Base-by-base conservation (phyloP, 78 protist genomes). In the Dictyostelium purpureum region DNA sequence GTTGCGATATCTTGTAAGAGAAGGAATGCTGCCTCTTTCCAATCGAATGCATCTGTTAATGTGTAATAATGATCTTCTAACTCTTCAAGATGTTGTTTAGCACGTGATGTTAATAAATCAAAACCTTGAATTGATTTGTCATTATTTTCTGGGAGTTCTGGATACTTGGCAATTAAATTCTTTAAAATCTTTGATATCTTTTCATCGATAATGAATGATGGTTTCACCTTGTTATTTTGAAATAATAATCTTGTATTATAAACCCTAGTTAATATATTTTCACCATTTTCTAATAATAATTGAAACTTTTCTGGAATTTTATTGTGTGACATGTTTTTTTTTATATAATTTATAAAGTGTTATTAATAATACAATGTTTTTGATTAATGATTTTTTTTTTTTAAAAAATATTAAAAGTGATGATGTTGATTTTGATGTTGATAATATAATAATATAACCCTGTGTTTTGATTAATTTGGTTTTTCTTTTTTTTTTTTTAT, bases 21-120 rank as follows among this genome's bases (percentile, higher is more conserved):
- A 5, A 40, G 38, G 21, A 78, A 70, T 4, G 85, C 54, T 3
- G 90, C 79, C 16, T 73, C 87, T 24, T 57, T 70, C 91, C 88
- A 93, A 67, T 93, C 85, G 67, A 33, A 83, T 16, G 45, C 71
- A 33, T 93, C 96, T 0, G 79, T 81, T 2, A 93, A 42, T 54
- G 96, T 49, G 9, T 77, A 74, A 49, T 93, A 93, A 67, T 77
- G 88, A 21, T 33, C 74, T 31, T 93, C 96, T 18, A 93, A 65
- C 40, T 93, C 91, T 35, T 93, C 96, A 0, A 63, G n/a, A 35
- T 74, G 37, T 42, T 76, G 88, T 19, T 93, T 93, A 26, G 88
- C 67, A 45, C 88, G 70, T 2, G 77, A 37, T 21, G 79, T 59
- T 7, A 93, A n/a, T 2, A 56, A 40, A 31, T 93, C 96, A 16